Percentiles rank a stretch among this genome's conserved stretches.
phyloP scores from a whole-genome alignment of 2,329 filamentous ascomycete species.

The Fusarium poae region DNA sequence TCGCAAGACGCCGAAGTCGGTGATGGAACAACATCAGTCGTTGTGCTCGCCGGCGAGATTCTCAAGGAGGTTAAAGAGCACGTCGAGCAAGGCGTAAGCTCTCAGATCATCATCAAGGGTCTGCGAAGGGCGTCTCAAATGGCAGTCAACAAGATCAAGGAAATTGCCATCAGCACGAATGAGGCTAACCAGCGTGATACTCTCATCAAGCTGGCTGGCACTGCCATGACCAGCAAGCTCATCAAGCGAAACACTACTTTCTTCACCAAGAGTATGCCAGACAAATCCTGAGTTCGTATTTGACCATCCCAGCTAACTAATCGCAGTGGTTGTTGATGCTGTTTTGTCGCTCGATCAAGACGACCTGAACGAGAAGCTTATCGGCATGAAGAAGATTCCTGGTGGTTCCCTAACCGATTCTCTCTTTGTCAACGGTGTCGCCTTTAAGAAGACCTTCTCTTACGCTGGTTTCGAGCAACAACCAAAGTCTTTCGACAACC shows the following conservation, averaged over 20 bases:
- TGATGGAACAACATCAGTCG: constrained; percentile 97
- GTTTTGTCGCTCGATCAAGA: constrained; percentile 96
- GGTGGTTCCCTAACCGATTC: constrained; percentile 97
- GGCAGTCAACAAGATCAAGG: constrained; percentile 99
- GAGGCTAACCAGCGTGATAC: constrained; percentile 90
- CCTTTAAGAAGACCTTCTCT: constrained; percentile 99
- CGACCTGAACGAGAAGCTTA: constrained; percentile 96
- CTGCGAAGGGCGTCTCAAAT: constrained; percentile 87
- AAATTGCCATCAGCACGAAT: constrained; percentile 89
- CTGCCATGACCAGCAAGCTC: constrained; percentile 99
- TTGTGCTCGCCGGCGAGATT: constrained; percentile 97
- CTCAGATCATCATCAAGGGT: constrained; percentile 97
- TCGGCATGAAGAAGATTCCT: constrained; percentile 98
- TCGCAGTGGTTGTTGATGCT: constrained; percentile 94
- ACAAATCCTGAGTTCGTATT: not conserved
- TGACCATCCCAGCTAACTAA: constrained; percentile 47
- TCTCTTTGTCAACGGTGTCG: constrained; percentile 96
- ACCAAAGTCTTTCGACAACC: constrained; percentile 93
- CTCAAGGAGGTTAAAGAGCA: constrained; percentile 96
- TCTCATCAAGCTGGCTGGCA: constrained; percentile 87
- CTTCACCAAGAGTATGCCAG: constrained; percentile 89
- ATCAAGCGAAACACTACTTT: constrained; percentile 97
- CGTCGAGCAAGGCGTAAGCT: constrained; percentile 96
- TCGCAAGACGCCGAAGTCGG: constrained; percentile 99
- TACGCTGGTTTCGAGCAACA: constrained; percentile 99